Evolutionary conservation across 2,329 filamentous ascomycete genomes (phyloP).

Genomic region (Colletotrichum karsti): DNA sequence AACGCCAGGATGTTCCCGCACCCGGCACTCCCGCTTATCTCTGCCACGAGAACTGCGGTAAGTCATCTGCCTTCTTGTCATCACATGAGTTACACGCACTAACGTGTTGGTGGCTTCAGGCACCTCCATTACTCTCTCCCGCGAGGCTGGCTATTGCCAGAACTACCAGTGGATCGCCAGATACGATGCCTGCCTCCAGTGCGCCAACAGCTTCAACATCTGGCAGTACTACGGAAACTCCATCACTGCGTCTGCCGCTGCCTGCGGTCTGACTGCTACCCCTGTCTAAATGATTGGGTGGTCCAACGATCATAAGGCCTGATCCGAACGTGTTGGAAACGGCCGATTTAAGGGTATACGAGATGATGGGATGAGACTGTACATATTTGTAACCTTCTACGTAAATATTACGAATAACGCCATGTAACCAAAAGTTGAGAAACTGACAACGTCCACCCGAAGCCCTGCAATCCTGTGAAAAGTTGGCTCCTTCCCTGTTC

Average conservation of each 20-base stretch:
- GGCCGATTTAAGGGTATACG: too few relatives aligned
- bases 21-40: constrained; percentile 41
- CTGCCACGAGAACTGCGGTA: constrained; percentile 61
- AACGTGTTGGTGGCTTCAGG: constrained; percentile 22
- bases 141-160: constrained; percentile 41
- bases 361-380: too few relatives aligned
- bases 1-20: constrained; percentile 48
- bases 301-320: too few relatives aligned
- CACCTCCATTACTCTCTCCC: constrained; percentile 43
- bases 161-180: constrained; percentile 32
- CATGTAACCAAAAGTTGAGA: too few relatives aligned
- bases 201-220: constrained; percentile 50
- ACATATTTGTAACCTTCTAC: too few relatives aligned
- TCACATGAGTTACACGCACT: accelerated
- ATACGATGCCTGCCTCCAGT: constrained; percentile 51
- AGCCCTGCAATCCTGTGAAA: too few relatives aligned
- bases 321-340: too few relatives aligned
- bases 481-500: too few relatives aligned
- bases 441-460: too few relatives aligned
- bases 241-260: constrained; percentile 45
- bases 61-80: constrained; percentile 22
- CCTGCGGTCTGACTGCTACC: constrained; percentile 38
- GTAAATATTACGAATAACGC: too few relatives aligned
- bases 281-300: background rate
- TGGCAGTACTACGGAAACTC: constrained; percentile 52